Conservation (phyloP, 805 yeast genomes). For the Wickerhamomyces pijperi region DNA sequence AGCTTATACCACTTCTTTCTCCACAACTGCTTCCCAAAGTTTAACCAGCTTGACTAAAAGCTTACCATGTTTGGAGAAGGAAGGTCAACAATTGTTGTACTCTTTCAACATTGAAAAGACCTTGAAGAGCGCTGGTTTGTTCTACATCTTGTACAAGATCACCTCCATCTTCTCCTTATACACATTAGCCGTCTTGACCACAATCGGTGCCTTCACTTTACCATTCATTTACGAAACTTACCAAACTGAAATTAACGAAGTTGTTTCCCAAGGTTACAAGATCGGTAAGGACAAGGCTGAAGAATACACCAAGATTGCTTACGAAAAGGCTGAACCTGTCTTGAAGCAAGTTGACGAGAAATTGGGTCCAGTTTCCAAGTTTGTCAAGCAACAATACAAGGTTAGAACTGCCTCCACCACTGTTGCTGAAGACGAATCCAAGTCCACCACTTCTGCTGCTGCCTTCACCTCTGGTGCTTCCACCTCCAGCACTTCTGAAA, state of each 20-base stretch:
- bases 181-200: constrained; percentile 46
- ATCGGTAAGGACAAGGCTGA: constrained; percentile 40
- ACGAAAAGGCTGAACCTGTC: constrained; percentile 49
- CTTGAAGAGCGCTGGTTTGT: constrained; percentile 55
- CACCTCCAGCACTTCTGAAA: constrained; percentile 4
- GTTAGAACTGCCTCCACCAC: constrained; percentile 65
- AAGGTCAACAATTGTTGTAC: constrained; percentile 45
- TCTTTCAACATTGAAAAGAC: constrained; percentile 66
- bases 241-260: constrained; percentile 68
- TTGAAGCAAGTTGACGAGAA: constrained; percentile 44
- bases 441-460: constrained; percentile 6
- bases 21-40: constrained; percentile 24
- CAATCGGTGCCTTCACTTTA: constrained; percentile 54
- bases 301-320: constrained; percentile 33
- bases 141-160: constrained; percentile 58
- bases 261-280: constrained; percentile 34
- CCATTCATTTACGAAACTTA: constrained; percentile 68
- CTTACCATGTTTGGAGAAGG: constrained; percentile 39
- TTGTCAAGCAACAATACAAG: constrained; percentile 40
- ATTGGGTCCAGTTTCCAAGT: constrained; percentile 56
- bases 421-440: constrained; percentile 25
- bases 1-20: constrained; percentile 30
- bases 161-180: constrained; percentile 70
- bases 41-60: constrained; percentile 33
- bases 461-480: constrained; percentile 12